A percentile compares a stretch with the other conserved stretches of the same genome.
Conservation (phyloP, 225 moss, liverwort and hornwort species). For the Marchantia paleacea region DNA sequence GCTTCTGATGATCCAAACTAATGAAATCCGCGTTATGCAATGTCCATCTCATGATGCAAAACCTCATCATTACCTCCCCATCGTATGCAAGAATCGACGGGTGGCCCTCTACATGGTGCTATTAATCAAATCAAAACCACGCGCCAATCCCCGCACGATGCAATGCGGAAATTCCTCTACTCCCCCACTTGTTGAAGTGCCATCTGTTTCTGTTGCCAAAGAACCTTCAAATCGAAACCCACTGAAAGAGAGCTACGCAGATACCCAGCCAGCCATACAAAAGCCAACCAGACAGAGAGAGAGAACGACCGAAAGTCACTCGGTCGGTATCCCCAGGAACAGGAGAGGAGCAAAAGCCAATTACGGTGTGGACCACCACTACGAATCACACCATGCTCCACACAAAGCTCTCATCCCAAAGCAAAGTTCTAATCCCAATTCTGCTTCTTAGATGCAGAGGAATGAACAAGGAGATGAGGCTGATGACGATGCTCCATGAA, state of each 20-base stretch:
- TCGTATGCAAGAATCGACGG: too few relatives aligned
- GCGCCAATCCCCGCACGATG: background rate
- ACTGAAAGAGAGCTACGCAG: background rate
- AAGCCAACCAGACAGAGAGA: too few relatives aligned
- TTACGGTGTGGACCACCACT: too few relatives aligned
- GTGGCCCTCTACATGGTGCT: too few relatives aligned
- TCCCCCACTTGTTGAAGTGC: background rate
- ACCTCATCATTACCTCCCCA: background rate
- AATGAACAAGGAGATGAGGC: background rate
- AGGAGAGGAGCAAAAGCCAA: background rate
- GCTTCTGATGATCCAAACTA: background rate
- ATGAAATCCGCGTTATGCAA: background rate
- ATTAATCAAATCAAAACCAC: background rate
- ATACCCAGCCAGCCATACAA: too few relatives aligned
- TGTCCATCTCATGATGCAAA: background rate
- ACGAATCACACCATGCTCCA: too few relatives aligned
- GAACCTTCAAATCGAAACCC: background rate
- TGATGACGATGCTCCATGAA: too few relatives aligned
- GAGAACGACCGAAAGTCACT: too few relatives aligned
- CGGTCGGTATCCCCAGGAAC: background rate
- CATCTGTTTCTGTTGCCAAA: background rate
- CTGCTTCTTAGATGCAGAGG: background rate
- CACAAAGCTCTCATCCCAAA: background rate
- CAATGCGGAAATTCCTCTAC: background rate
- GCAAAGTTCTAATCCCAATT: background rate